phyloP scores from a whole-genome alignment of 1,139 yeast species.

The Pichia sp. region DNA sequence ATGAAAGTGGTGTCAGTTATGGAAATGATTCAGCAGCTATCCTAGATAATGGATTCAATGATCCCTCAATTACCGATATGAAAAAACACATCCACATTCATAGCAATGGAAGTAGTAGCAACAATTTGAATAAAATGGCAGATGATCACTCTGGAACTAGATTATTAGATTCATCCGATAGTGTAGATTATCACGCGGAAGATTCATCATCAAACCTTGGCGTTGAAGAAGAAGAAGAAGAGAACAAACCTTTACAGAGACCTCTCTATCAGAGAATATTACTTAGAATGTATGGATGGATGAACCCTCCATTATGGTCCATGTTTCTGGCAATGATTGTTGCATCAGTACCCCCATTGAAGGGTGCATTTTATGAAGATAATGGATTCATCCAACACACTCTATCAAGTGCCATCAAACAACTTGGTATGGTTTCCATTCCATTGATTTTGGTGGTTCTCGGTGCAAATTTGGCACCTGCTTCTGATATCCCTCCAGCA shows the following conservation, averaged over 20 bases:
- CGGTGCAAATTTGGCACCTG: conserved; percentile 70
- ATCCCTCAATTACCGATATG: too few species aligned
- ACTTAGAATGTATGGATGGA: conserved; percentile 26
- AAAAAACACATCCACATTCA: too few species aligned
- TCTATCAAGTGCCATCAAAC: conserved; percentile 64
- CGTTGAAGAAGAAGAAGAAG: conserved; percentile 1
- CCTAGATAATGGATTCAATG: too few species aligned
- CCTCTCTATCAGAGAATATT: conserved; percentile 2
- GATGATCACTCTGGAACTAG: background rate
- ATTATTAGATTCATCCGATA: conserved; percentile 3
- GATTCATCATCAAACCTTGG: too few species aligned
- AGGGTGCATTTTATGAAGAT: conserved; percentile 55
- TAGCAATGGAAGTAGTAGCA: background rate
- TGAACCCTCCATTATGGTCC: conserved; percentile 95
- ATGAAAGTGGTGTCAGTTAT: background rate
- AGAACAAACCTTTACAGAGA: background rate
- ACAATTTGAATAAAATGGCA: background rate
- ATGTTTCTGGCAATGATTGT: conserved; percentile 79
- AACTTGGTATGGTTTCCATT: conserved; percentile 82
- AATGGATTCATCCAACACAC: conserved; percentile 72
- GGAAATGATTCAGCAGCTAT: background rate
- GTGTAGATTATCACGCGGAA: conserved; percentile 13
- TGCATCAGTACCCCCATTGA: conserved; percentile 71
- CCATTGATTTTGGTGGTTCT: conserved; percentile 72
- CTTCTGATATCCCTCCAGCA: conserved; percentile 57